Base-by-base conservation (phyloP, 2,329 filamentous ascomycete species). In the Emericellopsis cladophorae region DNA sequence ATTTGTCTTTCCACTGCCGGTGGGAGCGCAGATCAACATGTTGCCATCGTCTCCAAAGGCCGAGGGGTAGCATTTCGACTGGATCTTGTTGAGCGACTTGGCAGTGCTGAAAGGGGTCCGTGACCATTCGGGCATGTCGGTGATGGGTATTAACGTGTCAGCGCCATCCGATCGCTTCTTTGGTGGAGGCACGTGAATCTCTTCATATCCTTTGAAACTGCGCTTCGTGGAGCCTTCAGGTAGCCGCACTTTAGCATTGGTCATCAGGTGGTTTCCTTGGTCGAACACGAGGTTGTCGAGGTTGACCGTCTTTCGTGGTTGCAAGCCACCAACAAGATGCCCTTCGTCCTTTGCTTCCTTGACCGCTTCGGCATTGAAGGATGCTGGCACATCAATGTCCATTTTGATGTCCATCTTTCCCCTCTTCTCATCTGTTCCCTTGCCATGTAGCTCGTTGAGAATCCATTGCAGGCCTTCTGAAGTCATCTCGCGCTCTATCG, bases 231-330 rank as follows among this genome's bases (percentile, higher is more conserved):
- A 95, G 10, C 92, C 92, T 57, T 95, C 87, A 0, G 92, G 92
- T 16, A 98, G 72, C 47, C 84, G 83, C 37, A 98, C 92, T 56
- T 88, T 95, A 7, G 88, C 84, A 53, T 98, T 98, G n/a, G 92
- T 96, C 90, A 96, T 98, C 35, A 98, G 72, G 66, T 98, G 92
- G 54, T 96, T 98, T 40, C 92, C 92, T 62, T 96, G 90, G 51
- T 96, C 92, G 56, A 98, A 98, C 32, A 95, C 76, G 29, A 98
- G 76, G 53, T 96, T 96, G 43, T 98, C 90, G 40, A 98, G 70
- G 56, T 96, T 96, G 58, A 98, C 87, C 36, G 87, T 66, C 55
- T 85, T 86, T 49, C 81, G 81, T 3, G 93, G 92, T 53, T 92
- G 84, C 31, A 98, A 68, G 12, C 87, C 88, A 41, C 89, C 86